Evolutionary conservation across 805 yeast species (phyloP).

Genomic region (Candida endomychidarum): DNA sequence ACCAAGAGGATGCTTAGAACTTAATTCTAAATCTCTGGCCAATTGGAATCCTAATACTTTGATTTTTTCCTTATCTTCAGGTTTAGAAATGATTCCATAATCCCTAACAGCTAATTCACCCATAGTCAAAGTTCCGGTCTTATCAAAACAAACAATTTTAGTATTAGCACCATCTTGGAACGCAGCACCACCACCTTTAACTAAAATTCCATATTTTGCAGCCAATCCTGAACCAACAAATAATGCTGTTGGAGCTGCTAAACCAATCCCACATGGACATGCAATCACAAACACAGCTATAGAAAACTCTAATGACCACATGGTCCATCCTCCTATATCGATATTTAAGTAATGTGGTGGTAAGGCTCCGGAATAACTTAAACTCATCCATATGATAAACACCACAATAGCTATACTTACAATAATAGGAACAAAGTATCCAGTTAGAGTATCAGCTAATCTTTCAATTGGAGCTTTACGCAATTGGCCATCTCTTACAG

Average conservation of each 20-base stretch:
- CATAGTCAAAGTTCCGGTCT: slow-evolving; percentile 76
- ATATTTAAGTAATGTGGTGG: slow-evolving; percentile 59
- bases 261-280: slow-evolving; percentile 83
- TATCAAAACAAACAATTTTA: slow-evolving; percentile 70
- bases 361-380: slow-evolving; percentile 54
- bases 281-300: slow-evolving; percentile 81
- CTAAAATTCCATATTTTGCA: slow-evolving; percentile 72
- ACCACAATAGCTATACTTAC: slow-evolving; percentile 58
- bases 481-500: slow-evolving; percentile 73
- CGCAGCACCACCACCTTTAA: slow-evolving; percentile 80
- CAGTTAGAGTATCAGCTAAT: slow-evolving; percentile 65
- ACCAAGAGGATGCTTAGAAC: slow-evolving; percentile 71
- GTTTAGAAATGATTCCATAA: slow-evolving; percentile 26
- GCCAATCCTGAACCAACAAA: slow-evolving; percentile 80
- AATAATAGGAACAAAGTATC: slow-evolving; percentile 72
- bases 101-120: slow-evolving; percentile 61
- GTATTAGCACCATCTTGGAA: slow-evolving; percentile 72
- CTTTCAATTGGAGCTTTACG: slow-evolving; percentile 73
- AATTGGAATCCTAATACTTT: slow-evolving; percentile 41
- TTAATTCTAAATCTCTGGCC: slow-evolving; percentile 57
- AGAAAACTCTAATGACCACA: slow-evolving; percentile 77
- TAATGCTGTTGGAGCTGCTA: slow-evolving; percentile 82
- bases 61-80: slow-evolving; percentile 13
- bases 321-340: slow-evolving; percentile 71
- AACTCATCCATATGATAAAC: slow-evolving; percentile 67